Evolutionary conservation across 163 green algal genomes (phyloP), one percentile per base, ranked within the genome.

Genomic region (Volvox carteri): DNA sequence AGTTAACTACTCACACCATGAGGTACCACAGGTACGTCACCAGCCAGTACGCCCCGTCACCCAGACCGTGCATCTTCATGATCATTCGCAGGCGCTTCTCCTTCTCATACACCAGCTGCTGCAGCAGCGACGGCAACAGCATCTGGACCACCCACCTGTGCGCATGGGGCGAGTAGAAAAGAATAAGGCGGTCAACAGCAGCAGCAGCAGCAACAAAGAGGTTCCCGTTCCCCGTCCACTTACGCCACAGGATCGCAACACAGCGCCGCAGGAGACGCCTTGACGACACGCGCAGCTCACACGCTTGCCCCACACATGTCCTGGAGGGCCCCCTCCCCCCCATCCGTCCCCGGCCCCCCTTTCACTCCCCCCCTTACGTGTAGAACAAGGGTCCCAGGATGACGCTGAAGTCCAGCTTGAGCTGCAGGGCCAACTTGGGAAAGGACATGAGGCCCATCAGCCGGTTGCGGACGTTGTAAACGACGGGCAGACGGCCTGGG

Each of bases 51-150:
- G 86, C 50, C 0, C 21, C 41, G 68, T 92, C 88, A 4, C 78
- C 78, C 56, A 97, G 91, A 91, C 42, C 97, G 70, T 99, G 97
- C 97, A 99, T 99, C 91, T 97, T 97, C 97, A 99, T 99, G 95
- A 99, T 99, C 75, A 96, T 98, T 56, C 97, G 92, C 90, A 99
- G 92, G 39, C 95, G 90, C 80, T 95, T 92, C 92, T 98, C 95
- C 95, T 99, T 99, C 92, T 99, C 97, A 77, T 98, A 98, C 68
- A 99, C 97, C 88, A 99, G 92, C 44, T 94, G 92, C 90, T 95
- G 86, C 33, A 86, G 75, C 9, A 93, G 79, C 25, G 91, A 87
- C 7, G 96, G 96, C 85, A 98, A 90, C 75, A 97, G 92, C 91
- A 98, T 92, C 93, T 98, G 95, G 25, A 98, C 86, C 62, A 98